Evolutionary conservation across 139 green algal genomes (phyloP), one percentile per base, ranked within the genome.

Genomic region (Pleodorina starrii): DNA sequence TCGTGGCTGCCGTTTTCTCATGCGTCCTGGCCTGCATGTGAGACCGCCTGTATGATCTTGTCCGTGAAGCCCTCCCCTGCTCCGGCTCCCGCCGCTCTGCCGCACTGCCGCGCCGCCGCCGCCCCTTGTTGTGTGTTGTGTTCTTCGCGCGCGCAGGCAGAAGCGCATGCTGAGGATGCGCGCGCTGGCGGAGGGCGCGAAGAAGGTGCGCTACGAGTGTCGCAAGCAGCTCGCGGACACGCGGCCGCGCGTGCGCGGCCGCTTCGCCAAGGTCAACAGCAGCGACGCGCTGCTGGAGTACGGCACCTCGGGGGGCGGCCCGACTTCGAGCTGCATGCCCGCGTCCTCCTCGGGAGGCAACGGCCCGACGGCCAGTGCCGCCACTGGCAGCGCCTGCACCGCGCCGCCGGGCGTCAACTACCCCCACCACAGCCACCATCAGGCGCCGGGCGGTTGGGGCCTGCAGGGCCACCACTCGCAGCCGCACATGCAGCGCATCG

Each of bases 401-500:
- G 72, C 72, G 1, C 72, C 72, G 42, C 42, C 72, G 38, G 42
- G 72, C 10, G 14, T 80, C 1, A 4, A 12, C 21, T 36, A 80
- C 40, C 42, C 23, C 21, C 27, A 80, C 40, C 42, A 54, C 54
- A 25, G 54, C n/a, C n/a, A 66, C 54, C 54, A 66, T 32, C 21
- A 32, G 54, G 54, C 54, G 54, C 21, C 14, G 42, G 42, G 42
- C 35, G 36, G 69, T 25, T 80, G 72, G 72, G 74, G 74, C 40
- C 72, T 57, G 36, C 50, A 85, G 48, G 32, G 32, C 50, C 38
- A 69, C 76, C 27, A n/a, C 29, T 48, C 43, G 43, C 60, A 76
- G 7, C 44, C 21, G 3, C 84, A 66, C 35, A 89, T 89, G 84
- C 69, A 89, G 69, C 84, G 84, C 35, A 89, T 89, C 27, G 84